phyloP scores from a whole-genome alignment of 345 rosid species.

The Lepidium aucheri region DNA sequence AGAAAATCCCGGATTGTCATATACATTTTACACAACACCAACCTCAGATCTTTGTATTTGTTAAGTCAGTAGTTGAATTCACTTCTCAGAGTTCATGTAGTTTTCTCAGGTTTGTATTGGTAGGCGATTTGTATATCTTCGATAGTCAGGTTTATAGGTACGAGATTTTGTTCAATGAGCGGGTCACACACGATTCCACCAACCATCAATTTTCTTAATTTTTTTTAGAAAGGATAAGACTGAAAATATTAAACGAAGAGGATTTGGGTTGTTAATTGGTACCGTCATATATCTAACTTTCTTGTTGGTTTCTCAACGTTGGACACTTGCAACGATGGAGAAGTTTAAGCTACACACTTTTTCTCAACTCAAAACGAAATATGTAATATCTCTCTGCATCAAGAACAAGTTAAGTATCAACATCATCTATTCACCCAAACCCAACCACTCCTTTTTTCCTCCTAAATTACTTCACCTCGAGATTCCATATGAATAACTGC shows the following conservation, averaged over 20 bases:
- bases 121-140: background rate
- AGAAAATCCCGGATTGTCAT: background rate
- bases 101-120: background rate
- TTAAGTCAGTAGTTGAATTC: background rate
- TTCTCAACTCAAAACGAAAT: background rate
- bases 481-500: constrained; percentile 4
- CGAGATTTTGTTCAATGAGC: background rate
- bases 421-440: constrained; percentile 14
- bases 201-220: background rate
- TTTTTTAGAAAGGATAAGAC: background rate
- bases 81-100: background rate
- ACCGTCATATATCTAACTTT: constrained; percentile 12
- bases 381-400: no score
- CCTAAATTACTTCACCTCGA: background rate
- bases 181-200: background rate
- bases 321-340: background rate
- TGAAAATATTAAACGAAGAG: background rate
- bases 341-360: constrained; percentile 1
- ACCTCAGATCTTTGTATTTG: background rate
- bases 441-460: constrained; percentile 7
- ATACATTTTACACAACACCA: background rate
- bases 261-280: background rate
- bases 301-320: constrained; percentile 1
- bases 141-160: background rate
- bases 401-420: background rate